Conservation (phyloP, 192 early-diverging fungal genomes). For the Diversispora epigaea region DNA sequence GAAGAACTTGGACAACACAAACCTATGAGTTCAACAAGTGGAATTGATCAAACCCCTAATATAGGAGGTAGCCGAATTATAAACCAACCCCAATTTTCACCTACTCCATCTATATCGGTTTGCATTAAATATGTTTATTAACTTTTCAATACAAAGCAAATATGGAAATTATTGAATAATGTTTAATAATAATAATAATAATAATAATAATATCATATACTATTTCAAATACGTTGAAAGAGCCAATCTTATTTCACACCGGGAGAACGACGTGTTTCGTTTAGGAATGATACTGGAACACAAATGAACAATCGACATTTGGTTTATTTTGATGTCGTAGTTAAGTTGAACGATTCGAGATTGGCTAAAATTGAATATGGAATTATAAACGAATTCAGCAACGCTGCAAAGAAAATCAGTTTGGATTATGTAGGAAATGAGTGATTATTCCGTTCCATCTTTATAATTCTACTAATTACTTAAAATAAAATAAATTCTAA, state of each 20-base stretch:
- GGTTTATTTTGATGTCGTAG: slow-evolving; percentile 48
- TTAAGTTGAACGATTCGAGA: slow-evolving; percentile 48
- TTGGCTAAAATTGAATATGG: slow-evolving; percentile 39
- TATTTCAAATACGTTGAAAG: background rate
- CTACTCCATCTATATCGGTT: background rate
- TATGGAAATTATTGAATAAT: background rate
- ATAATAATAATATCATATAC: background rate
- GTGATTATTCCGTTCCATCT: no score
- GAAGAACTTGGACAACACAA: slow-evolving; percentile 79
- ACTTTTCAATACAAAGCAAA: background rate
- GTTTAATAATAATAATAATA: background rate
- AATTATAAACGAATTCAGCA: slow-evolving; percentile 41
- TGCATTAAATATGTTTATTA: background rate
- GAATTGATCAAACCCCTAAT: background rate
- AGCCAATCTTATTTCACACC: background rate
- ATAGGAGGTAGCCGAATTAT: background rate
- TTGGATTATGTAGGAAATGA: slow-evolving; percentile 39
- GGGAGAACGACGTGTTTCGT: background rate
- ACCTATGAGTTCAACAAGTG: slow-evolving; percentile 7
- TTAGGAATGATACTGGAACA: background rate
- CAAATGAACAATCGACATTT: slow-evolving; percentile 30
- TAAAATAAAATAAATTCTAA: background rate
- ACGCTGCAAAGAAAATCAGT: slow-evolving; percentile 42
- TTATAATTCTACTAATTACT: no score
- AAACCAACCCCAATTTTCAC: slow-evolving; percentile 1